Evolutionary conservation across 2,329 filamentous ascomycete genomes (phyloP).

Genomic region (Aspergillus tamarii): DNA sequence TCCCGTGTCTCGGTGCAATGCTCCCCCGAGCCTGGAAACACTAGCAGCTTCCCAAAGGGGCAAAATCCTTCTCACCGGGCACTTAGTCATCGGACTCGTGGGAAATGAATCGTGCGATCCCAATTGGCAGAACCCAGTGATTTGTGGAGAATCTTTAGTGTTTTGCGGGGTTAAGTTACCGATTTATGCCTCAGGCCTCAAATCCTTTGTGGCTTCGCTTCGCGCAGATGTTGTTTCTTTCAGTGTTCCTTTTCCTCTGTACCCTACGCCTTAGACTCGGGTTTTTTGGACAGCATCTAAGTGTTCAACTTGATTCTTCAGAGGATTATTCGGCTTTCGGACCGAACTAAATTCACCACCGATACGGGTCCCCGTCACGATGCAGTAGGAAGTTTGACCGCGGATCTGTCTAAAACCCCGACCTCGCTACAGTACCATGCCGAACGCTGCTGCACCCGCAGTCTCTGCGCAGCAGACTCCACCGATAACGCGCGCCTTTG

Average conservation of each 20-base stretch:
- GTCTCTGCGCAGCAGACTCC: constrained; percentile 26
- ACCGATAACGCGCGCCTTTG: constrained; percentile 24
- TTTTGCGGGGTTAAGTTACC: constrained; percentile 10
- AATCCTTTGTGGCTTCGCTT: neutral
- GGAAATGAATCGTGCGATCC: neutral
- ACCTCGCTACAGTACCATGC: constrained; percentile 40
- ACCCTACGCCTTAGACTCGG: neutral
- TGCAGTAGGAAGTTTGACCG: constrained; percentile 17
- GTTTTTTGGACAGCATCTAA: neutral
- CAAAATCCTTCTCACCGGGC: neutral
- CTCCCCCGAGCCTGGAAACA: constrained; percentile 27
- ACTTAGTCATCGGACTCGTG: constrained; percentile 1
- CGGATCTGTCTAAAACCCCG: constrained; percentile 23
- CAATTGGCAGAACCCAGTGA: neutral
- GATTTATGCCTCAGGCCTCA: constrained; percentile 13
- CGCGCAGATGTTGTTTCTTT: constrained; percentile 3
- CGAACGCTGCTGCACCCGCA: constrained; percentile 33
- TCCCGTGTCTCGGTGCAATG: constrained; percentile 32
- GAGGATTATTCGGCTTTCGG: neutral
- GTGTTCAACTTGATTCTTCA: neutral
- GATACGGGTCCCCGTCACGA: constrained; percentile 12
- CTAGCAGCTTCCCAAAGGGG: neutral
- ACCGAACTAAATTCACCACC: neutral
- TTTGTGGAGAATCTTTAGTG: constrained; percentile 7
- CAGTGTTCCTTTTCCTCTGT: constrained; percentile 3